Evolutionary conservation across 129 eudicot species (phyloP), one percentile per base, ranked within the genome.

Genomic region (Arctium minus): DNA sequence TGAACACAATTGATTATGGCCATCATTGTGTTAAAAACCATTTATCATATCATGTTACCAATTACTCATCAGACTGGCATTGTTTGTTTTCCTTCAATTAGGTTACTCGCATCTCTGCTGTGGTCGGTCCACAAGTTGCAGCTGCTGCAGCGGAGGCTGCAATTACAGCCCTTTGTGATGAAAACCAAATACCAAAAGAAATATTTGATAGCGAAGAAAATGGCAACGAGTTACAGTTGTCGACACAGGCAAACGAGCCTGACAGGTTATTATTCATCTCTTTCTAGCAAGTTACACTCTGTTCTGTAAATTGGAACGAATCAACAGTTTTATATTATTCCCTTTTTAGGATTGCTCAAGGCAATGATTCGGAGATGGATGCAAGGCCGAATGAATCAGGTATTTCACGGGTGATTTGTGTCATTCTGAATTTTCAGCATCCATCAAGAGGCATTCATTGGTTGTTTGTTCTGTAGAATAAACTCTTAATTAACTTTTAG

Each of bases 141-240:
- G 97, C 95, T 70, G 86, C 98, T 74, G 99, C 97, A 62, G 92
- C 93, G 10, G 94, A 91, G 64, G 98, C 97, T 86, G 98, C 98
- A 48, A 85, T 96, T 60, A 50, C 88, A 74, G 97, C 94, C 76
- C 95, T 96, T 71, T 96, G 97, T 85, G 86, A 90, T 15, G 99
- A 91, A 76, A 91, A 93, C 11, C 91, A 88, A 74, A 87, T 90
- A 81, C 86, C 96, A 18, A 89, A 86, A 84, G 95, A 93, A 60
- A 80, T 93, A 72, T 93, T 91, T 78, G 93, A 92, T 32, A 82
- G 74, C 22, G 92, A 93, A 70, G 90, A 95, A 83, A 42, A 38
- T 68, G 70, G 33, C 70, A 86, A 85, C 6, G 89, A 81, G 86
- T 50, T 75, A 30, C 72, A 70, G 39, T 77, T 80, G 4, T 90